These are phyloP conservation scores for Aspergillus arachidicola DNA, from an alignment of 2,329 filamentous ascomycete species.

Conservation along the genomic window DNA sequence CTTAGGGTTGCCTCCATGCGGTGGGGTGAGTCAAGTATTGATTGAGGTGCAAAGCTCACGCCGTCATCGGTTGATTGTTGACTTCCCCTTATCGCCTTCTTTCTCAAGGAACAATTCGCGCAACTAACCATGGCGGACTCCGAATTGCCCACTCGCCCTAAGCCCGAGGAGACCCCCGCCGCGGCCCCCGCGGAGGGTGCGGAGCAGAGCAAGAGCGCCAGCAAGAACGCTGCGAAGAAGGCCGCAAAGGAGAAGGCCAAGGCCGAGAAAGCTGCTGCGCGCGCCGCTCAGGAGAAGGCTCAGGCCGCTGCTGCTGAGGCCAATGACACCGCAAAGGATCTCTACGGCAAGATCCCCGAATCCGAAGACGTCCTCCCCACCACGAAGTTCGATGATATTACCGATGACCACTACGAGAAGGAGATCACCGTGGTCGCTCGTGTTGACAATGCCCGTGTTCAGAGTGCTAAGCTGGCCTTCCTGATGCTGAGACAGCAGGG, in stretches of 20 bases:
- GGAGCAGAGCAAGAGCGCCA: conserved; percentile 42
- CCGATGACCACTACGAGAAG: conserved; percentile 67
- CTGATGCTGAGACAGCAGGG: conserved; percentile 79
- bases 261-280: conserved; percentile 72
- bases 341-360: conserved; percentile 74
- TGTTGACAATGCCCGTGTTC: conserved; percentile 83
- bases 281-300: conserved; percentile 73
- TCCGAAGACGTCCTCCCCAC: conserved; percentile 63
- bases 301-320: conserved; percentile 67
- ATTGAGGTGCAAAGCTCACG: conserved; percentile 11
- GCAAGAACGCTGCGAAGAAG: conserved; percentile 84
- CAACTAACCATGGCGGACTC: conserved; percentile 39
- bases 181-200: conserved; percentile 38
- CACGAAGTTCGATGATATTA: conserved; percentile 56
- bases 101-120: conserved; percentile 5
- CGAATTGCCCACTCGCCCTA: conserved; percentile 43
- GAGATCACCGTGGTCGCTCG: conserved; percentile 76
- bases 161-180: conserved; percentile 38
- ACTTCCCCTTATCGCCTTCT: neutral
- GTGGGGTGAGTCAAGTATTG: conserved; percentile 36
- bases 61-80: neutral
- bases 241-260: conserved; percentile 89
- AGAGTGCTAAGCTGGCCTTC: conserved; percentile 90
- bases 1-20: conserved; percentile 31
- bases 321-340: conserved; percentile 64